Conservation (phyloP, 2,329 filamentous ascomycete genomes). For the Ophiostoma himal-ulmi region DNA sequence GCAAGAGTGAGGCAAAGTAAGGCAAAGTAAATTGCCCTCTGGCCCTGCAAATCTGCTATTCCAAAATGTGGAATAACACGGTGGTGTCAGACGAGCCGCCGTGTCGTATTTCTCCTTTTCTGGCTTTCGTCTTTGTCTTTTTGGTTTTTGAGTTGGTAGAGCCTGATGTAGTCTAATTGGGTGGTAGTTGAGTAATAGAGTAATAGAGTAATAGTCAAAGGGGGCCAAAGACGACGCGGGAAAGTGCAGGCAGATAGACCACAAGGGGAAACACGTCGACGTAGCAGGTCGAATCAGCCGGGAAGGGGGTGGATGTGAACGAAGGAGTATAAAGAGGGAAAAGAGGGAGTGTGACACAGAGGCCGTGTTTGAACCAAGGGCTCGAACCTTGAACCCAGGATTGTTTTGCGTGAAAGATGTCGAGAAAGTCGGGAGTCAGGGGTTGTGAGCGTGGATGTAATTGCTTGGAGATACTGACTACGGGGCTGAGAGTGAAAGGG, state of each 20-base stretch:
- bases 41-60: not conserved
- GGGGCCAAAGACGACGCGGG: constrained; percentile 3
- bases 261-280: constrained; percentile 3
- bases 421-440: constrained; percentile 8
- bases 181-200: not conserved
- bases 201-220: not conserved
- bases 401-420: constrained; percentile 5
- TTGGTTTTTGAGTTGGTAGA: not conserved
- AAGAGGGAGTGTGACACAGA: constrained; percentile 5
- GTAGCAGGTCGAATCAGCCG: constrained; percentile 2
- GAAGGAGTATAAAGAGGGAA: not conserved
- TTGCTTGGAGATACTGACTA: not conserved
- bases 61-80: constrained; percentile 8
- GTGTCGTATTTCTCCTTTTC: constrained; percentile 5
- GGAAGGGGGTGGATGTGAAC: constrained; percentile 2
- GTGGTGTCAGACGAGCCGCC: not conserved
- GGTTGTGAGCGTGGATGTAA: not conserved
- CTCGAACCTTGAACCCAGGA: constrained; percentile 5
- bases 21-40: constrained; percentile 7
- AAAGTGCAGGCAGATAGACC: not conserved
- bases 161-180: not conserved
- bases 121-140: not conserved
- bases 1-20: constrained; percentile 9
- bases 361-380: constrained; percentile 12
- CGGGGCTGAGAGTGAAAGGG: not conserved